A percentile compares a stretch with the other conserved stretches of the same genome.
phyloP scores from a whole-genome alignment of 345 rosid genomes.

The Reutealis trisperma region DNA sequence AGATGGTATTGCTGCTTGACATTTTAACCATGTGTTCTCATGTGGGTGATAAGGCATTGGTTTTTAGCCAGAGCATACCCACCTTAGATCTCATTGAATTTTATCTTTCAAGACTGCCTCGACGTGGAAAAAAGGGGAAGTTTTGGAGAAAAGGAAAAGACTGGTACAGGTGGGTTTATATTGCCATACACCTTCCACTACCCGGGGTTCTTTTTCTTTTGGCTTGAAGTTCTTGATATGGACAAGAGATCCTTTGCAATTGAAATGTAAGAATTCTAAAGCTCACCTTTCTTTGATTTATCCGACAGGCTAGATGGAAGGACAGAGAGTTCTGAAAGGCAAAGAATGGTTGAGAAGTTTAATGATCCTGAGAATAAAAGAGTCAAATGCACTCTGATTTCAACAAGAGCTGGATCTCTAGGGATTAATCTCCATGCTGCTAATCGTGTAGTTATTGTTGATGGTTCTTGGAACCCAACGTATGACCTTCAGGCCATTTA shows the following conservation, averaged over 20 bases:
- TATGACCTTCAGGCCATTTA: constrained; percentile 98
- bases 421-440: constrained; percentile 99
- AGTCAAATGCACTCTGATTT: constrained; percentile 90
- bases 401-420: constrained; percentile 97
- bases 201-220: background rate
- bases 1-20: constrained; percentile 96
- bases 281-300: constrained; percentile 15
- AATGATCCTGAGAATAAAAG: constrained; percentile 83
- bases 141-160: constrained; percentile 96
- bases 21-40: constrained; percentile 74
- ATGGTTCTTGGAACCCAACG: constrained; percentile 99
- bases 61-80: constrained; percentile 99
- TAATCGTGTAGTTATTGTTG: constrained; percentile 96
- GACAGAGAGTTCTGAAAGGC: constrained; percentile 97
- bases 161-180: constrained; percentile 86
- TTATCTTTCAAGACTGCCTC: constrained; percentile 79
- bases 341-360: constrained; percentile 88
- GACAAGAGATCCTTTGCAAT: constrained; percentile 3
- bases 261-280: background rate
- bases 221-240: background rate
- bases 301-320: constrained; percentile 86
- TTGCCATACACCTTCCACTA: background rate
- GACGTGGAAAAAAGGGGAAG: constrained; percentile 71
- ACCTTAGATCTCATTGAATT: constrained; percentile 96
- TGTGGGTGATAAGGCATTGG: constrained; percentile 84